A percentile compares a stretch with the other conserved stretches of the same genome.
Evolutionary conservation across 2,329 filamentous ascomycete species (phyloP).

Genomic region (Calonectria montana): DNA sequence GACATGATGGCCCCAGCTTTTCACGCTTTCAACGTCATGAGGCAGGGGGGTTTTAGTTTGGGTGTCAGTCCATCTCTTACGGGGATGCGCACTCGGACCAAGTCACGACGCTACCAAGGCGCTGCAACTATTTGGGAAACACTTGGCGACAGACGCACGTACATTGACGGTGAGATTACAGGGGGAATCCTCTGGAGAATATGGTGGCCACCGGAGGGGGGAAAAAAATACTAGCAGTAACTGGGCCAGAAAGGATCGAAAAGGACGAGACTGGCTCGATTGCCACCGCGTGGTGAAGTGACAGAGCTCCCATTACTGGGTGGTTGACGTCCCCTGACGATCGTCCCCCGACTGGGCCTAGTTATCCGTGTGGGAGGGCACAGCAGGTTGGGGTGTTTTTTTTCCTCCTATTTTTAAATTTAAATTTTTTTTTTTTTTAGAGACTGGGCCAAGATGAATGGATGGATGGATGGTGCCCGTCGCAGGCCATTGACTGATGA

Average conservation of each 20-base stretch:
- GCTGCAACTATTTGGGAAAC: background rate
- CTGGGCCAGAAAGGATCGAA: background rate
- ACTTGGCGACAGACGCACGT: background rate
- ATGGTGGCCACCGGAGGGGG: background rate
- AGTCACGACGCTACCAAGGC: background rate
- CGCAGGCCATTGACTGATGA: background rate
- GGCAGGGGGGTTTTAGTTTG: background rate
- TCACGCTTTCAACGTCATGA: background rate
- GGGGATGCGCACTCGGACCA: conserved; percentile 4
- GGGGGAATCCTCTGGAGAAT: background rate
- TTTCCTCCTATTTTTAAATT: too few species aligned
- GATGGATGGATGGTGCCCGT: background rate
- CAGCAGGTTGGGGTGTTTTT: background rate
- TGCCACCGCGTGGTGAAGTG: background rate
- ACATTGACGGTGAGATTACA: conserved; percentile 19
- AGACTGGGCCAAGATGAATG: background rate
- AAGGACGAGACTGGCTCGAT: background rate
- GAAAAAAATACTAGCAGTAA: background rate
- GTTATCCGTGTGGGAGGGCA: background rate
- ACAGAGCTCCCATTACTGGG: background rate
- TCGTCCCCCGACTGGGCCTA: background rate
- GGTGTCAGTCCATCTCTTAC: background rate
- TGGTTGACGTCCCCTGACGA: conserved; percentile 20
- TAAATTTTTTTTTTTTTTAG: background rate
- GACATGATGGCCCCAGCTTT: conserved; percentile 4